Base-by-base conservation (phyloP, 2,329 filamentous ascomycete species). In the Alternaria ethzedia region DNA sequence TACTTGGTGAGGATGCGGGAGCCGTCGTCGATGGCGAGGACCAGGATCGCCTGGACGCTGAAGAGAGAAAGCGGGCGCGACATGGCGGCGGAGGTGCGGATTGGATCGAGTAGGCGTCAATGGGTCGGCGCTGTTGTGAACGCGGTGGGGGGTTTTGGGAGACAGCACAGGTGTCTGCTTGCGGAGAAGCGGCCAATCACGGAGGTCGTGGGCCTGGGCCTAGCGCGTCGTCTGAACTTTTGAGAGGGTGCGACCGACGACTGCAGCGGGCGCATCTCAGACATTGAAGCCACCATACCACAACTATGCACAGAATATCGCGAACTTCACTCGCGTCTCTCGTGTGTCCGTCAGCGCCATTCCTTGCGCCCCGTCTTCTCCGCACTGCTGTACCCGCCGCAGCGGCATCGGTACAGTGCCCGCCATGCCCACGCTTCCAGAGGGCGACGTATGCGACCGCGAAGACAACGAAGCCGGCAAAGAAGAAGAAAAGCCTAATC, bases 1-100 rank as follows among this genome's bases (percentile, higher is more conserved):
- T 97, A 97, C 86, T 97, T 97, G 77, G 94, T 89, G 80, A 97
- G 93, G 83, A 98, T 92, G 81, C 95, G 89, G 65, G 91, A 91
- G 78, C 92, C 92, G 81, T 98, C 95, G 82, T 97, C 93, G 65
- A 90, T 90, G 76, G 91, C 79, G 23, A 85, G 79, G 67, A 85
- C 75, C 58, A 85, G 81, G 70, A 86, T 83, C 28, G 84, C 84
- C 70, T 84, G 83, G 70, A 86, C 81, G 67, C 82, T 84, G 81
- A 86, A 86, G 66, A 86, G 83, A 52, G 84, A 85, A 72, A 86
- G 83, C 56, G 85, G 85, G 64, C 83, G 82, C 59, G 84, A 80
- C 84, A 86, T 86, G 54, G 72, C 73, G 57, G 36, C 5, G 32
- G 49, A 15, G 15, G 28, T 47, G 52, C 15, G 57, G 36, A 12